Conservation (phyloP, 345 rosid species). For the Ceriops tagal region DNA sequence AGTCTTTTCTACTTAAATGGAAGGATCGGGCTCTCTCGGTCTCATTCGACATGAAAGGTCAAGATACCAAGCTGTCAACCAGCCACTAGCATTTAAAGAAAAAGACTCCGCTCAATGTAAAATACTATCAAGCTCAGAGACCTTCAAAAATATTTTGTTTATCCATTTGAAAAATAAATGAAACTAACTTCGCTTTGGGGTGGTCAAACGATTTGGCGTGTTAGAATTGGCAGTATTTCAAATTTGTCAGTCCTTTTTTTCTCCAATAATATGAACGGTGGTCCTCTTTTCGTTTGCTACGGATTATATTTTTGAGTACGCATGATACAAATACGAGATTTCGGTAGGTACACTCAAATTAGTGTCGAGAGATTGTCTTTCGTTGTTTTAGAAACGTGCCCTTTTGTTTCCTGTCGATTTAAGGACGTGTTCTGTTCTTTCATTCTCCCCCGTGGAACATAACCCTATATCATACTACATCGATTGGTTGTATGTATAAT, state of each 20-base stretch:
- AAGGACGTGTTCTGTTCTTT: no score
- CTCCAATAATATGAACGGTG: background rate
- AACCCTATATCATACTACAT: no score
- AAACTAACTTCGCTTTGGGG: conserved; percentile 18
- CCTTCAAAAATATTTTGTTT: no score
- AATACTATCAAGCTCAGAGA: conserved; percentile 6
- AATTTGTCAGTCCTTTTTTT: conserved; percentile 17
- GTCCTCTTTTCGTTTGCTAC: background rate
- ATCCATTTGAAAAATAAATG: background rate
- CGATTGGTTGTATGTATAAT: no score
- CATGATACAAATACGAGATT: background rate
- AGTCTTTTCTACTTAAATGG: no score
- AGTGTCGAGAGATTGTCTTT: no score
- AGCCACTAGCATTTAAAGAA: background rate
- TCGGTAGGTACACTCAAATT: no score
- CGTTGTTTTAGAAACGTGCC: no score
- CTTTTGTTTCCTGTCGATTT: no score
- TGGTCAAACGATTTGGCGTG: conserved; percentile 29
- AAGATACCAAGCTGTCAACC: conserved; percentile 22
- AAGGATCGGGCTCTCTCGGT: no score
- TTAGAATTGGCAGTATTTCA: conserved; percentile 17
- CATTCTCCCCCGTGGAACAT: no score
- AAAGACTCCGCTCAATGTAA: background rate
- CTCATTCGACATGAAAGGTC: conserved; percentile 7
- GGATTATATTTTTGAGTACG: background rate